Conservation (phyloP, 257 asterid species). For the Nicotiana undulata region DNA sequence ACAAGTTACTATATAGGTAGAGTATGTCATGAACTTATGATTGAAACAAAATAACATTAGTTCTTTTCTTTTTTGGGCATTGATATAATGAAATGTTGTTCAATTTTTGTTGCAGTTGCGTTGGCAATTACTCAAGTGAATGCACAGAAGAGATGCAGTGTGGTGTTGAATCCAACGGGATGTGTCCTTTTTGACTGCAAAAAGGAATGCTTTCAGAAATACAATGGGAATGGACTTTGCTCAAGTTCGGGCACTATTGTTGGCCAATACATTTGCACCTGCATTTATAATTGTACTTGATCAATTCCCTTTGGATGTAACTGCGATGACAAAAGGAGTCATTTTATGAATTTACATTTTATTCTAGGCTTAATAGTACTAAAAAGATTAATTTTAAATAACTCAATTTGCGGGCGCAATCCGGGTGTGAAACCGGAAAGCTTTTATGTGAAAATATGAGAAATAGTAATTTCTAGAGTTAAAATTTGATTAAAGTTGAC, state of each 20-base stretch:
- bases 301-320: neutral
- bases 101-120: conserved; percentile 8
- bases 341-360: too few relatives aligned
- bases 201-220: neutral
- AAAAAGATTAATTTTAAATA: too few relatives aligned
- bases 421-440: too few relatives aligned
- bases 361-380: too few relatives aligned
- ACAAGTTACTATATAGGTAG: neutral
- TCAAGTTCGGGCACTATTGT: neutral
- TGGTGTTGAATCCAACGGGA: neutral
- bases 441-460: too few relatives aligned
- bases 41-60: too few relatives aligned
- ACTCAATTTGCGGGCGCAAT: too few relatives aligned
- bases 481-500: too few relatives aligned
- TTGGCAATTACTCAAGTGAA: neutral
- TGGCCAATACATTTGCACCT: neutral
- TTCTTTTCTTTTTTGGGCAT: neutral
- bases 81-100: neutral
- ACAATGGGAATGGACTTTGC: neutral
- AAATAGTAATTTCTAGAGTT: too few relatives aligned
- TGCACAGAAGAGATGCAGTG: neutral
- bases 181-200: neutral
- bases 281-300: neutral
- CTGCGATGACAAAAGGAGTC: too few relatives aligned
- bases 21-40: neutral